Base-by-base conservation (phyloP, 1,284 basidiomycete species). In the Tilletiaria anomala region DNA sequence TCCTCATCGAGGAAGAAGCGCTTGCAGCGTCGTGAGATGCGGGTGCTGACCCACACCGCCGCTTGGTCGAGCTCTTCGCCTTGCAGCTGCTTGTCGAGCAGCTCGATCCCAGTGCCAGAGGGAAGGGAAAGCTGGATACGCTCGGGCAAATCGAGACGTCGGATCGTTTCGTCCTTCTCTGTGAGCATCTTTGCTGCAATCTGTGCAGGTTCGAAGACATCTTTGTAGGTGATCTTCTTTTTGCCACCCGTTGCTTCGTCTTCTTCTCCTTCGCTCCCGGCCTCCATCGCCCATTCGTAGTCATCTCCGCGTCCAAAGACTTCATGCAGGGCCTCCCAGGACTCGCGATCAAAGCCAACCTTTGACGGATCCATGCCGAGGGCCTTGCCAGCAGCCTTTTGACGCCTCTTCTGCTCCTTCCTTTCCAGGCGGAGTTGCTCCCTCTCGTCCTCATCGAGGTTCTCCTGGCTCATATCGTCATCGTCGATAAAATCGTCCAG, bases 61-160 rank as follows among this genome's bases (percentile, higher is more conserved):
- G 88, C 89, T 44, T 78, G 80, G 44, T 79, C 76, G 16, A 91
- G 72, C 49, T 87, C 80, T 18, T 74, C 75, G 52, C 79, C 76
- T 5, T 74, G 75, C 32, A 68, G 56, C 44, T 84, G 72, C 17
- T 76, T 72, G 47, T 78, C 77, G 50, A 80, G 75, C 3, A 80
- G 65, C 15, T 80, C 78, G 42, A 61, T 51, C 11, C 62, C 59
- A 6, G 70, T 70, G 36, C 86, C 52, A 39, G 52, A 54, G 6
- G 59, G 56, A 19, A 81, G 83, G 14, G 80, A 77, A 20, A 97
- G 76, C 68, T 97, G 93, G 78, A 94, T 87, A 37, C 93, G 82
- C 68, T 99, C 93, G 1, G 93, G 93, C 10, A 33, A 86, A 69
- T 97, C 93, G 62, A 79, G 78, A 42, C 88, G 82, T 54, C 96